Percentiles rank a stretch among this genome's conserved stretches.
Evolutionary conservation across 495 filamentous ascomycete species (phyloP).

Genomic region (Achaetomiella virescens): DNA sequence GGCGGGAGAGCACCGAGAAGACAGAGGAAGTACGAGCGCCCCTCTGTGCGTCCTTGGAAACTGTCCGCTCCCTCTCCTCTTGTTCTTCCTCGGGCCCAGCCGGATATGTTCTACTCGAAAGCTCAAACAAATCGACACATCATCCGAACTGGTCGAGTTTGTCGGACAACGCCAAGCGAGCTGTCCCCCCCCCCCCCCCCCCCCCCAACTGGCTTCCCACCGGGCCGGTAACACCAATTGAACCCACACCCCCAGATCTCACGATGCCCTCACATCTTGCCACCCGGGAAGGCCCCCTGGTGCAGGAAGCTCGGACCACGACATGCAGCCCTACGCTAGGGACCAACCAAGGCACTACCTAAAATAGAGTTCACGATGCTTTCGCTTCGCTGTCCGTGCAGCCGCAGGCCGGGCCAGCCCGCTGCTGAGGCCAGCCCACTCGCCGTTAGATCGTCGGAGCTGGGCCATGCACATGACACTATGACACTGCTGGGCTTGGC

Average conservation of each 20-base stretch:
- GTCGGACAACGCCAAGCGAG: too few relatives aligned
- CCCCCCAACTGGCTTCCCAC: slow-evolving; percentile 7
- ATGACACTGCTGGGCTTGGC: too few relatives aligned
- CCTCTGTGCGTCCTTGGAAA: too few relatives aligned
- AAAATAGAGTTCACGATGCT: not conserved
- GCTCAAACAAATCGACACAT: too few relatives aligned
- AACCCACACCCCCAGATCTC: slow-evolving; percentile 11
- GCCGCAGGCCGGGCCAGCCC: not conserved
- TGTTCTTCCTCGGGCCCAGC: too few relatives aligned
- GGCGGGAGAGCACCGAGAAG: too few relatives aligned
- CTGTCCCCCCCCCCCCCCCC: too few relatives aligned
- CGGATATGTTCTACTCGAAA: too few relatives aligned
- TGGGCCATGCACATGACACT: too few relatives aligned
- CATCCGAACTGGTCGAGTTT: too few relatives aligned
- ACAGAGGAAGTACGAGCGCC: too few relatives aligned
- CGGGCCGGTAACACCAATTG: slow-evolving; percentile 7
- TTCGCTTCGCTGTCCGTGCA: not conserved
- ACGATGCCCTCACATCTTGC: slow-evolving; percentile 19
- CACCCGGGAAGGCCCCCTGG: slow-evolving; percentile 7
- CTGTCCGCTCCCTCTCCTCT: too few relatives aligned
- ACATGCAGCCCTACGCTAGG: not conserved
- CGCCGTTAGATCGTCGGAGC: not conserved
- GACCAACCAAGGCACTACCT: not conserved
- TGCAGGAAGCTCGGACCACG: slow-evolving; percentile 9
- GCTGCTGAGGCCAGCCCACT: not conserved